Percentiles rank a stretch among this genome's conserved stretches.
Evolutionary conservation across 192 early-diverging fungal species (phyloP).

Genomic region (Podila horticola): DNA sequence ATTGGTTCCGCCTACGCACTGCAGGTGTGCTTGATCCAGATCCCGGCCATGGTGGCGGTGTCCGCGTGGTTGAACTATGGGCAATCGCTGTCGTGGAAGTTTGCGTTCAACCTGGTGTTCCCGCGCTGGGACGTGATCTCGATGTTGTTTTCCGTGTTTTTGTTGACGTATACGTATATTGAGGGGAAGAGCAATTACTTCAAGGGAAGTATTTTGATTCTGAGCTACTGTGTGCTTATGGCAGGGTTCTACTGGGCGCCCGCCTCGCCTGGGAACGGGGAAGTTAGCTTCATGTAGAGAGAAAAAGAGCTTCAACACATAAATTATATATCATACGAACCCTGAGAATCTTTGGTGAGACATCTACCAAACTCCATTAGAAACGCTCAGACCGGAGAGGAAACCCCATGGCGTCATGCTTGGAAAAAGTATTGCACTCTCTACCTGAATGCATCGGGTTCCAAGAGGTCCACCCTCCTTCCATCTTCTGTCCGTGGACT

Average conservation of each 20-base stretch:
- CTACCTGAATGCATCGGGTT: too few relatives aligned
- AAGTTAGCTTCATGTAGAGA: slow-evolving; percentile 19
- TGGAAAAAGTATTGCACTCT: too few relatives aligned
- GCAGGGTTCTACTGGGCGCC: slow-evolving; percentile 83
- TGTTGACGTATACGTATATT: slow-evolving; percentile 92
- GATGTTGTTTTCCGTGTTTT: slow-evolving; percentile 67
- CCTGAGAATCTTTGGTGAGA: too few relatives aligned
- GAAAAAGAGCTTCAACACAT: not conserved
- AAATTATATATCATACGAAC: too few relatives aligned
- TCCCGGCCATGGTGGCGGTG: slow-evolving; percentile 92
- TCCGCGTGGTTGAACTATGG: slow-evolving; percentile 67
- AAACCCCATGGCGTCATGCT: too few relatives aligned
- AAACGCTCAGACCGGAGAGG: too few relatives aligned
- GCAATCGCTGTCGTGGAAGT: slow-evolving; percentile 22
- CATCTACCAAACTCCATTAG: too few relatives aligned
- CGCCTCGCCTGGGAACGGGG: slow-evolving; percentile 28
- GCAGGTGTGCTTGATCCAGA: slow-evolving; percentile 95
- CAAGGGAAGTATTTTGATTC: slow-evolving; percentile 89
- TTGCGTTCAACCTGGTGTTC: slow-evolving; percentile 52
- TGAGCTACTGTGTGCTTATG: slow-evolving; percentile 87
- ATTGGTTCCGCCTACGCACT: slow-evolving; percentile 96
- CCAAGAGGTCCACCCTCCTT: too few relatives aligned
- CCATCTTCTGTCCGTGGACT: too few relatives aligned
- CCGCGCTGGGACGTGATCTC: slow-evolving; percentile 56
- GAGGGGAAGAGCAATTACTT: slow-evolving; percentile 98